Evolutionary conservation across 768 basidiomycete species (phyloP).

Genomic region (Lactarius vividus): DNA sequence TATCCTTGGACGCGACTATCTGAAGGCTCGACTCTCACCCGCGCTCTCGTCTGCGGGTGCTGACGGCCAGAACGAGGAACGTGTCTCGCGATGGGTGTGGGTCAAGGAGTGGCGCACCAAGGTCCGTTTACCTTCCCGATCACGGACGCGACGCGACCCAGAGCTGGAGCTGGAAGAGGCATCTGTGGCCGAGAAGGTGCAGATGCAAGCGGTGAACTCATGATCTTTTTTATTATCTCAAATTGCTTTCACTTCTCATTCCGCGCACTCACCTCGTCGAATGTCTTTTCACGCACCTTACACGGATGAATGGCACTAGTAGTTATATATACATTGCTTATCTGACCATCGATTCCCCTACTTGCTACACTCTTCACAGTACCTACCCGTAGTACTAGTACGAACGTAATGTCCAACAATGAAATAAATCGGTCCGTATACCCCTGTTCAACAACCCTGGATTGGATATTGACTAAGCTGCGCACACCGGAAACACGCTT

Average conservation of each 20-base stretch:
- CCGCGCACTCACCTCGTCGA: slow-evolving; percentile 16
- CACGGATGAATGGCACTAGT: slow-evolving; percentile 20
- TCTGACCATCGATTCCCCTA: slow-evolving; percentile 26
- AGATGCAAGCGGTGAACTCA: slow-evolving; percentile 8
- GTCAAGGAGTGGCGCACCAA: slow-evolving; percentile 66
- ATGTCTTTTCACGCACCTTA: slow-evolving; percentile 14
- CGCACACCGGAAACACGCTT: slow-evolving; percentile 19
- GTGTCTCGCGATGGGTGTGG: slow-evolving; percentile 54
- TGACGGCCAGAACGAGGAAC: slow-evolving; percentile 38
- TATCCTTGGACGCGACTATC: slow-evolving; percentile 68
- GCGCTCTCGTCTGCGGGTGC: slow-evolving; percentile 25
- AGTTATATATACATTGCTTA: slow-evolving; percentile 24
- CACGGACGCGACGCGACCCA: slow-evolving; percentile 39
- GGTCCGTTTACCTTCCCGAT: slow-evolving; percentile 53
- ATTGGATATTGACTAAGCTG: slow-evolving; percentile 6
- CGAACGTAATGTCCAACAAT: not conserved
- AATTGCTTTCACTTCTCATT: slow-evolving; percentile 17
- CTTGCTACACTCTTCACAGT: slow-evolving; percentile 16
- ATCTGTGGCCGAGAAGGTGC: slow-evolving; percentile 17
- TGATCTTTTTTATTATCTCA: slow-evolving; percentile 22
- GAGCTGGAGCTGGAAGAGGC: slow-evolving; percentile 21
- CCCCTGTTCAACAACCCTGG: slow-evolving; percentile 19
- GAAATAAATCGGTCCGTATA: slow-evolving; percentile 3
- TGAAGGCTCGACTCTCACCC: slow-evolving; percentile 54
- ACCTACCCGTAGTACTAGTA: slow-evolving; percentile 5